Evolutionary conservation across 2,329 filamentous ascomycete genomes (phyloP).

Genomic region (Ceratocystis diversiconidia): DNA sequence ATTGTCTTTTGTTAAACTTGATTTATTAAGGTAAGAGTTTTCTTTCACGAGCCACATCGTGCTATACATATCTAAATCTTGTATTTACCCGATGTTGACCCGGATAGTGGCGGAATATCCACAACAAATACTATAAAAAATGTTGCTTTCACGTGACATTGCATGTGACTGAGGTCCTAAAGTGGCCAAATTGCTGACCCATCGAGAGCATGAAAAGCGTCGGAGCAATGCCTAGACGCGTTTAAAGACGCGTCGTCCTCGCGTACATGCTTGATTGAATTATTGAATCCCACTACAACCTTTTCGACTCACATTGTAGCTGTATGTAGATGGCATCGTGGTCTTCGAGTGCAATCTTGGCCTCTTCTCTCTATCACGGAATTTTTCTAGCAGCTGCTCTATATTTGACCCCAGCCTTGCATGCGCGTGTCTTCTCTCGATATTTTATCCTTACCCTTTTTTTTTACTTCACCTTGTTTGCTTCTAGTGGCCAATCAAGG

Average conservation of each 20-base stretch:
- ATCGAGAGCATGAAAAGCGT: background rate
- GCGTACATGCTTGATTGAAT: background rate
- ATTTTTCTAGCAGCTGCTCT: background rate
- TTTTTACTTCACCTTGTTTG: background rate
- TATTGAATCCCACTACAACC: background rate
- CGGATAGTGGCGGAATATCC: too few species aligned
- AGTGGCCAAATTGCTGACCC: conserved; percentile 15
- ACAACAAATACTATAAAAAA: too few species aligned
- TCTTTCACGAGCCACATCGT: too few species aligned
- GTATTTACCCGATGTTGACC: too few species aligned
- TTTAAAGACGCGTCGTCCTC: conserved; percentile 5
- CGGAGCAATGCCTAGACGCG: background rate
- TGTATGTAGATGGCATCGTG: background rate
- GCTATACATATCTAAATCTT: too few species aligned
- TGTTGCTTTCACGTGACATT: background rate
- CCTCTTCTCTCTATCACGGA: background rate
- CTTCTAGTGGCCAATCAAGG: background rate
- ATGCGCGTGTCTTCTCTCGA: background rate
- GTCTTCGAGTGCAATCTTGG: background rate
- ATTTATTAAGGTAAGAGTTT: too few species aligned
- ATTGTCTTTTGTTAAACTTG: too few species aligned
- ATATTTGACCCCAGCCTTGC: background rate
- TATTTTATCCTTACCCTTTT: background rate
- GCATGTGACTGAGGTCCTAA: conserved; percentile 6
- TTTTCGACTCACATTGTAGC: background rate